A percentile compares a stretch with the other conserved stretches of the same genome.
Evolutionary conservation across 805 yeast species (phyloP).

Genomic region (Dipodascus geniculatus): DNA sequence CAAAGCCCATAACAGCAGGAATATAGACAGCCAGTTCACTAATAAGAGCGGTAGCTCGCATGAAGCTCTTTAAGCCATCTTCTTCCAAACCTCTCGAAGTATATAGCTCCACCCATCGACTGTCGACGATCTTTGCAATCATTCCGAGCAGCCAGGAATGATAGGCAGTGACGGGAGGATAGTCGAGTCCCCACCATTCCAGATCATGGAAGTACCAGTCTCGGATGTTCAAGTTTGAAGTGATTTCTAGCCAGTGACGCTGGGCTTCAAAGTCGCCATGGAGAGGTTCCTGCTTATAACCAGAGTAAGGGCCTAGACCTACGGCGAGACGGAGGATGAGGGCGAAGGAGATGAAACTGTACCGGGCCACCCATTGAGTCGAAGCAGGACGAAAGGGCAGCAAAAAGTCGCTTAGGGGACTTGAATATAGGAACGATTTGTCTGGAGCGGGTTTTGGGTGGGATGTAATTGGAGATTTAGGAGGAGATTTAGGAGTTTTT

Average conservation of each 20-base stretch:
- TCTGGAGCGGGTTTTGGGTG: slow-evolving; percentile 1
- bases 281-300: slow-evolving; percentile 59
- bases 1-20: slow-evolving; percentile 67
- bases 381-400: slow-evolving; percentile 69
- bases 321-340: slow-evolving; percentile 71
- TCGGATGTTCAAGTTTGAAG: slow-evolving; percentile 57
- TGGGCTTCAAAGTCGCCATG: slow-evolving; percentile 97
- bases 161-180: slow-evolving; percentile 93
- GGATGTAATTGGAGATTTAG: not conserved
- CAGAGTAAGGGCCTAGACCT: slow-evolving; percentile 83
- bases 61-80: slow-evolving; percentile 57
- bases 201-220: slow-evolving; percentile 87
- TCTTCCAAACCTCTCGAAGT: slow-evolving; percentile 67
- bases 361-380: slow-evolving; percentile 84
- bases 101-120: slow-evolving; percentile 66
- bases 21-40: slow-evolving; percentile 67
- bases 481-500: not conserved
- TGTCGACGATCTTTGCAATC: slow-evolving; percentile 52
- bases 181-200: slow-evolving; percentile 93
- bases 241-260: slow-evolving; percentile 94
- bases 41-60: slow-evolving; percentile 68
- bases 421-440: slow-evolving; percentile 31
- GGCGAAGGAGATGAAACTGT: slow-evolving; percentile 45
- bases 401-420: slow-evolving; percentile 72
- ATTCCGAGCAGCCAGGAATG: slow-evolving; percentile 73